Evolutionary conservation across 2,329 filamentous ascomycete genomes (phyloP), one percentile per base, ranked within the genome.

Genomic region (Zymoseptoria passerinii): DNA sequence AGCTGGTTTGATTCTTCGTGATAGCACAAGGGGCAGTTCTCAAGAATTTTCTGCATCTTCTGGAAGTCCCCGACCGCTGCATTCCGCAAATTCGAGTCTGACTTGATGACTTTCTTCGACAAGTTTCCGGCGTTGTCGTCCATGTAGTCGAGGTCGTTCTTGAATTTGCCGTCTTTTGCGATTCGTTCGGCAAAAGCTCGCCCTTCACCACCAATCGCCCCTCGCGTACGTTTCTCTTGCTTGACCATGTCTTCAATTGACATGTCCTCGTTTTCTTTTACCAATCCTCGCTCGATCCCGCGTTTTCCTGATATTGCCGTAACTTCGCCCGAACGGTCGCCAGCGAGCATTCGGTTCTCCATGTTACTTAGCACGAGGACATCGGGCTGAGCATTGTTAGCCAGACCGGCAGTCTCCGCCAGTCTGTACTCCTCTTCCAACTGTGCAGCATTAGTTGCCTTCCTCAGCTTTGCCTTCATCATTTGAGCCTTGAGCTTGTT

Each of bases 181-280:
- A 99, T 99, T 60, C 92, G 85, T 72, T 97, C 92, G 2, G 94
- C 94, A 29, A 96, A 82, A 3, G 89, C 84, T 66, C 86, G 79
- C 1, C 89, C 89, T 70, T 96, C 92, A 55, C 90, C 61, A 79
- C 78, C 67, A 20, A 56, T 55, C 68, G 90, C 85, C 16, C 86
- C 86, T 59, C 85, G 86, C 4, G 90, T 96, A 56, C 92, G 87
- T 40, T 90, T 85, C 74, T 99, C 94, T 73, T 97, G 92, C 28
- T 90, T 85, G 18, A 99, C 85, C 94, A 99, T 99, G 73, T 99
- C 94, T 56, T 95, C 91, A 60, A 99, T 88, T 28, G 80, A 87
- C 91, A 99, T 97, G 67, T 97, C 91, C 55, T 95, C 89, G 70
- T 97, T 97, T 64, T 94, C 90, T 66, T 89, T 84, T 5, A 99